Percentiles rank a stretch among this genome's conserved stretches.
Conservation (phyloP, 495 filamentous ascomycete species). For the Penicillium egyptiacum region DNA sequence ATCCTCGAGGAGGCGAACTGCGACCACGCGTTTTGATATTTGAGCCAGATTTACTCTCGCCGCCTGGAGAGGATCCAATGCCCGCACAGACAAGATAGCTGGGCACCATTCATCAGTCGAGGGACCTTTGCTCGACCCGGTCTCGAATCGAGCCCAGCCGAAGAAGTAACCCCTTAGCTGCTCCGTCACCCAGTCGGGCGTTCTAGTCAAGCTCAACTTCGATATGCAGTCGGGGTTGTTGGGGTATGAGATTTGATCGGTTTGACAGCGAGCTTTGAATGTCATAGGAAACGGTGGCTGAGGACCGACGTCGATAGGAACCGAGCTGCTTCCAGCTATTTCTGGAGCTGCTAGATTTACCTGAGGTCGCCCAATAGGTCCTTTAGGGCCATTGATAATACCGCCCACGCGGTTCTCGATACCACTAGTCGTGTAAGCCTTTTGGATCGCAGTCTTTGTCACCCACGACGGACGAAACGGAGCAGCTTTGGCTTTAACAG, state of each 20-base stretch:
- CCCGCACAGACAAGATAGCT: constrained; percentile 48
- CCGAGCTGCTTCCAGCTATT: constrained; percentile 7
- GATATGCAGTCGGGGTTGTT: constrained; percentile 9
- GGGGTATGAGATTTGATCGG: constrained; percentile 39
- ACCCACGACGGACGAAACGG: constrained; percentile 40
- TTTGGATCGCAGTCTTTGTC: constrained; percentile 39
- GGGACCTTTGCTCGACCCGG: constrained; percentile 19
- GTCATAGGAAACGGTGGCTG: constrained; percentile 57
- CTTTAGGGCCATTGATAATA: constrained; percentile 20
- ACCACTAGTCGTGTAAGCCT: constrained; percentile 43
- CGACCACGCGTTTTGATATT: constrained; percentile 41
- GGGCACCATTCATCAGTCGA: constrained; percentile 47
- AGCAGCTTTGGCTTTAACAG: constrained; percentile 39
- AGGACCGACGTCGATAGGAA: constrained; percentile 51
- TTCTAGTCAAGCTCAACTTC: constrained; percentile 32
- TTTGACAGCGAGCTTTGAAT: constrained; percentile 43
- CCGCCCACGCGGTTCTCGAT: constrained; percentile 37
- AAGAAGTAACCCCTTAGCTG: constrained; percentile 61
- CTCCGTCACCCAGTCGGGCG: constrained; percentile 47
- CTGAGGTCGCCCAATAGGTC: constrained; percentile 16
- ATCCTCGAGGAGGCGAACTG: constrained; percentile 50
- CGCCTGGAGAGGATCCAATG: constrained; percentile 40
- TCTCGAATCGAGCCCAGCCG: constrained; percentile 54
- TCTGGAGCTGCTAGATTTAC: constrained; percentile 17
- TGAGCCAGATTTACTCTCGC: constrained; percentile 38